Percentiles rank a stretch among this genome's conserved stretches.
Evolutionary conservation across 441 rosid species (phyloP).

Genomic region (Bocquillonia castaneifolia): DNA sequence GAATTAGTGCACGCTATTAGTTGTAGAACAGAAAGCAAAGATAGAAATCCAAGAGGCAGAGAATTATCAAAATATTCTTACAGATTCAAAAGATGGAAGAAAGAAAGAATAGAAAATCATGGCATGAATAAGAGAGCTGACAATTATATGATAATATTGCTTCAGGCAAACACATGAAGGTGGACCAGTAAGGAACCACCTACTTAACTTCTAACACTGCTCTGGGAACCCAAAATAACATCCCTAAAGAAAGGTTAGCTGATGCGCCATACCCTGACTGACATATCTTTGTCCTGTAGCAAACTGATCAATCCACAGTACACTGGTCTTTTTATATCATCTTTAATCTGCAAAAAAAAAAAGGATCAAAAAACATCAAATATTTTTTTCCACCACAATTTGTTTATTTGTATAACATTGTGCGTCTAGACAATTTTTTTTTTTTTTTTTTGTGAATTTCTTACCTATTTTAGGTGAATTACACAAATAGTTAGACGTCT

Average conservation of each 20-base stretch:
- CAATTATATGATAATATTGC: neutral
- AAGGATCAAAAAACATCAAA: conserved; percentile 11
- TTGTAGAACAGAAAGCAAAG: conserved; percentile 18
- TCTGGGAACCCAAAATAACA: neutral
- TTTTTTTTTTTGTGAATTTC: neutral
- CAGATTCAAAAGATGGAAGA: neutral
- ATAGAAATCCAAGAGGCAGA: conserved; percentile 10
- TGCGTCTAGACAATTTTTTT: neutral
- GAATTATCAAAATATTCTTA: conserved; percentile 1
- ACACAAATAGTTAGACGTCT: too few species aligned
- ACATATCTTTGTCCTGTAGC: conserved; percentile 74
- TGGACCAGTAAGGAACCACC: neutral
- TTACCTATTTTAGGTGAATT: too few species aligned
- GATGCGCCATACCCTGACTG: conserved; percentile 69
- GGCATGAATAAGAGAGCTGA: neutral
- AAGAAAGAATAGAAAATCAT: neutral
- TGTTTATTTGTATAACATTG: neutral
- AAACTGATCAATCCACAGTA: conserved; percentile 83
- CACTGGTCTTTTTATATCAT: conserved; percentile 82
- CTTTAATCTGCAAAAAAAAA: conserved; percentile 61
- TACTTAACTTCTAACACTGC: neutral
- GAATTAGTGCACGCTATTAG: conserved; percentile 32
- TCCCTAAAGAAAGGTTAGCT: conserved; percentile 10
- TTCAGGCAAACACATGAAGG: neutral
- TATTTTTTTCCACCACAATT: neutral